A percentile compares a stretch with the other conserved stretches of the same genome.
phyloP scores from a whole-genome alignment of 495 filamentous ascomycete species.

The Xylaria scruposa region DNA sequence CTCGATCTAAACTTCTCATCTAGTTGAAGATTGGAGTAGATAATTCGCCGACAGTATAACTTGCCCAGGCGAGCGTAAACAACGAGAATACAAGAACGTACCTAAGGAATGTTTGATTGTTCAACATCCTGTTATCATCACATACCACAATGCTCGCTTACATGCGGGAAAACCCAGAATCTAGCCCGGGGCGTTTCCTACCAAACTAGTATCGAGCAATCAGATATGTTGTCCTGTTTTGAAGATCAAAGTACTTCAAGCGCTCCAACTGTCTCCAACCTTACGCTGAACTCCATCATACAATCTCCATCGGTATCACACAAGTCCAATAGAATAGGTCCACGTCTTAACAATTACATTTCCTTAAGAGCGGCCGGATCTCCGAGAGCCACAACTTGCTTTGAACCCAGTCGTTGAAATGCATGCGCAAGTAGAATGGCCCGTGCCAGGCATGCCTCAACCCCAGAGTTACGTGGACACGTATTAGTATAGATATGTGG shows the following conservation, averaged over 20 bases:
- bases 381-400: not conserved
- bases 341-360: not conserved
- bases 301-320: not conserved
- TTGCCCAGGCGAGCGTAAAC: too few species aligned
- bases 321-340: constrained; percentile 4
- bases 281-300: not conserved
- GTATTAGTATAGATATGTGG: not conserved
- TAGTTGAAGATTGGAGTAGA: too few species aligned
- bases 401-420: not conserved
- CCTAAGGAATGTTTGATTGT: too few species aligned
- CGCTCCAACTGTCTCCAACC: not conserved
- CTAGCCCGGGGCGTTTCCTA: not conserved
- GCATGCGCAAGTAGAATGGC: not conserved
- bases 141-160: not conserved
- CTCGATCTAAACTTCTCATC: too few species aligned
- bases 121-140: too few species aligned
- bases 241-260: not conserved
- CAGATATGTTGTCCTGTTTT: not conserved
- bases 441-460: not conserved
- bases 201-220: not conserved
- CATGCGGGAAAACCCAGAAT: not conserved
- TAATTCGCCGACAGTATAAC: too few species aligned
- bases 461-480: constrained; percentile 4
- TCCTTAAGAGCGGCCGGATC: not conserved
- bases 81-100: too few species aligned